Conservation (phyloP, 805 yeast genomes). For the Kodamaea kakaduensis region DNA sequence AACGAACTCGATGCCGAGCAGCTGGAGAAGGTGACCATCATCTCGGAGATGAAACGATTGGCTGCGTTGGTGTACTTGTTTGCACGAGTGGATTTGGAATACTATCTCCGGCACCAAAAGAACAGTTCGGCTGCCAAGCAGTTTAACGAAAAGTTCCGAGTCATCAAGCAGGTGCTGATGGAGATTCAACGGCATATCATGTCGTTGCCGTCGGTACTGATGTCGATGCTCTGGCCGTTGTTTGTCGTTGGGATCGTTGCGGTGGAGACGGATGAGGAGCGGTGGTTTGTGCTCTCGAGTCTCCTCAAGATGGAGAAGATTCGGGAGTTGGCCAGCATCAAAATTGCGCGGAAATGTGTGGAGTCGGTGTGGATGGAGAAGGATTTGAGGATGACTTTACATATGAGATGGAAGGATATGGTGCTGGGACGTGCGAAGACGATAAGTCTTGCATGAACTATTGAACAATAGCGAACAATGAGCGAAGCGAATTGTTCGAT, state of each 20-base stretch:
- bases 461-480: too few species aligned
- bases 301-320: constrained; percentile 31
- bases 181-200: constrained; percentile 20
- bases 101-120: constrained; percentile 11
- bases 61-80: constrained; percentile 32
- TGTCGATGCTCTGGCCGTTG: constrained; percentile 40
- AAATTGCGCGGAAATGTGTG: constrained; percentile 32
- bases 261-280: constrained; percentile 26
- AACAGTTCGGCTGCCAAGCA: constrained; percentile 2
- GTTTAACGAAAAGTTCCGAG: constrained; percentile 6
- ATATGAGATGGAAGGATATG: constrained; percentile 36
- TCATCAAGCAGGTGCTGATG: constrained; percentile 15
- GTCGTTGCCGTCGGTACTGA: constrained; percentile 23
- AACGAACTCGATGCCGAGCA: constrained; percentile 14
- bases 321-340: constrained; percentile 36
- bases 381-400: constrained; percentile 23
- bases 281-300: constrained; percentile 36
- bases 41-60: constrained; percentile 34
- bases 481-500: too few species aligned
- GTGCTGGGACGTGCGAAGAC: constrained; percentile 31
- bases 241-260: constrained; percentile 36
- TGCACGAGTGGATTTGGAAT: constrained; percentile 31
- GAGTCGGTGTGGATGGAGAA: constrained; percentile 38
- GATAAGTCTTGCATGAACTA: constrained; percentile 30
- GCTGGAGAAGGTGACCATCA: constrained; percentile 19